Evolutionary conservation across 139 green algal species (phyloP).

Genomic region (Chlorella sorokiniana): DNA sequence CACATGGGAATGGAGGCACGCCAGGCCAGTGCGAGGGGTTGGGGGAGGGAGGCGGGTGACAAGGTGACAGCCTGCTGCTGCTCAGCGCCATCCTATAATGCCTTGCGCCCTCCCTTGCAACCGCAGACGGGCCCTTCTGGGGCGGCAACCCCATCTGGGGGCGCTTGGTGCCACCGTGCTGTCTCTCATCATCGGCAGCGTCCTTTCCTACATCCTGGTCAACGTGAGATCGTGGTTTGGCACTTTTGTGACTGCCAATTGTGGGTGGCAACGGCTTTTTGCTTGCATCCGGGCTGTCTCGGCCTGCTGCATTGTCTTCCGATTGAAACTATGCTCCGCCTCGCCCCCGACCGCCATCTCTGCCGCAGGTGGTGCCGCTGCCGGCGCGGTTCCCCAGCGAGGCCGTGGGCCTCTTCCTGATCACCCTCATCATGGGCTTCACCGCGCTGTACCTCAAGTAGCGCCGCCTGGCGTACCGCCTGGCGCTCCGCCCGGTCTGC

Average conservation of each 20-base stretch:
- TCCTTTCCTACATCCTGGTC: conserved; percentile 39
- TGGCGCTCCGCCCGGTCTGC: too few species aligned
- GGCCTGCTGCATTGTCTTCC: neutral
- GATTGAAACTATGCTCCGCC: neutral
- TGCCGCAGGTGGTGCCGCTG: conserved; percentile 51
- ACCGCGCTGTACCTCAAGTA: conserved; percentile 75
- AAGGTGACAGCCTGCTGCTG: too few species aligned
- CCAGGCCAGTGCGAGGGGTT: too few species aligned
- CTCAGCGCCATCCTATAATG: neutral
- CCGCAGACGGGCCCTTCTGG: conserved; percentile 70
- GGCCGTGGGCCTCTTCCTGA: conserved; percentile 60
- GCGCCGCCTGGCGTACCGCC: neutral
- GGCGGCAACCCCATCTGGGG: conserved; percentile 76
- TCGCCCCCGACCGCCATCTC: neutral
- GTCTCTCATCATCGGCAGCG: conserved; percentile 56
- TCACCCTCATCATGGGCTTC: conserved; percentile 64
- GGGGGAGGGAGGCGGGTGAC: too few species aligned
- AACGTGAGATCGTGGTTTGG: neutral
- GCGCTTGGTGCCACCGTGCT: conserved; percentile 64
- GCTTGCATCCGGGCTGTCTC: neutral
- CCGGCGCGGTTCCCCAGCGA: conserved; percentile 53
- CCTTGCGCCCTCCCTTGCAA: neutral
- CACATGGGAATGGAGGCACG: too few species aligned
- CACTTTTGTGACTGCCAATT: neutral
- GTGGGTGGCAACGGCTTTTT: neutral